Base-by-base conservation (phyloP, 352 stramenopile species). In the Globisporangium viniferum region DNA sequence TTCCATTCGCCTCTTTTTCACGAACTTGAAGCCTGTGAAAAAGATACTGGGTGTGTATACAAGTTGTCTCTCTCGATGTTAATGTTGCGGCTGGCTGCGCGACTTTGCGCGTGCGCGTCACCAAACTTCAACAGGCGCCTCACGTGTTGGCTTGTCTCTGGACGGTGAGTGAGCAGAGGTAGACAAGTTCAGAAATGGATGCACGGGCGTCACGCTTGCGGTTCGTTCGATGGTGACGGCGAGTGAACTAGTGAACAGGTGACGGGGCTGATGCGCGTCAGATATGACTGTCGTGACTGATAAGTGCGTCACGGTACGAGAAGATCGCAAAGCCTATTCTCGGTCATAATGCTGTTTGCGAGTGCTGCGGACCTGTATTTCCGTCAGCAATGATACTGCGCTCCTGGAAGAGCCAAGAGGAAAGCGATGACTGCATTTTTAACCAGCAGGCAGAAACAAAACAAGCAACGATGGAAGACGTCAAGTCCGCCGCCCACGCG, bases 401-500 rank as follows among this genome's bases (percentile, higher is more conserved):
- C 9, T 3, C 18, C 14, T 29, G 14, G 15, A 65, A 62, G 18
- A 62, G 53, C 20, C 35, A n/a, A 35, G 20, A 14, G 36, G 41
- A 53, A 67, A 61, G 24, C 44, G 44, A 12, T 14, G 14, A 55
- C 48, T 14, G 49, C 49, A 59, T 41, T 59, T 59, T 59, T 31
- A 24, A 59, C 31, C 54, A 59, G 31, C 3, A 8, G 24, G 53
- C 31, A 39, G 24, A 22, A 35, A 35, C 22, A 22, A 35, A 20
- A 60, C 29, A 15, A 44, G 55, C 55, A 46, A 46, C 39, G 9
- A 82, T 82, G 75, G 75, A 82, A 68, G 75, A 82, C 71, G 68
- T 82, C 65, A 80, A 78, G 71, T 76, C 73, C 14, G 75, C 75
- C 20, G 75, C 75, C 29, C 73, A 71, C 57, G 75, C 75, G 68